A percentile compares a stretch with the other conserved stretches of the same genome.
These are phyloP conservation scores for Eurotiales sp. DNA, from an alignment of 2,329 filamentous ascomycete species.

Conservation along the genomic window DNA sequence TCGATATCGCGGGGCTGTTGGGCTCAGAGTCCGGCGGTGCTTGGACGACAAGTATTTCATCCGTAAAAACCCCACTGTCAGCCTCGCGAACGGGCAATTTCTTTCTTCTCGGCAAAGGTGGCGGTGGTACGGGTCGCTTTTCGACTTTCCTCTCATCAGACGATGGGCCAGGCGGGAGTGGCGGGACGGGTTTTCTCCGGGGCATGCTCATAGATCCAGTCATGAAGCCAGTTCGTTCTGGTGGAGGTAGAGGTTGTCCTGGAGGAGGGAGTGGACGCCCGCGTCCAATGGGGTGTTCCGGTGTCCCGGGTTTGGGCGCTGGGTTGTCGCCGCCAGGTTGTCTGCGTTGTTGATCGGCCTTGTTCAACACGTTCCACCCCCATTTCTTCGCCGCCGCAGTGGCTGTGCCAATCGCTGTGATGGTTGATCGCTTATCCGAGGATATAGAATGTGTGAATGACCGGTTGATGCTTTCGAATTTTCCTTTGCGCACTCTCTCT, in stretches of 20 bases:
- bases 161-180: constrained; percentile 35
- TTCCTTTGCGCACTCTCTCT: constrained; percentile 27
- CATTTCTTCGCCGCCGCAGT: constrained; percentile 58
- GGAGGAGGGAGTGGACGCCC: constrained; percentile 78
- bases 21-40: constrained; percentile 61
- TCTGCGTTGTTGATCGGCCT: constrained; percentile 35
- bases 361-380: constrained; percentile 50
- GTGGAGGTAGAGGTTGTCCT: constrained; percentile 71
- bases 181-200: constrained; percentile 61
- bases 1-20: constrained; percentile 29
- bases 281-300: constrained; percentile 71
- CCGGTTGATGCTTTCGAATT: constrained; percentile 27
- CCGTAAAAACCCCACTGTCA: constrained; percentile 30
- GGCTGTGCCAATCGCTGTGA: constrained; percentile 49
- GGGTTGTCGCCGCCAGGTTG: constrained; percentile 42
- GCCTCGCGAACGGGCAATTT: constrained; percentile 30
- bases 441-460: constrained; percentile 23
- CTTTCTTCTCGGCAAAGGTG: constrained; percentile 50
- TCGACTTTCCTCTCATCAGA: constrained; percentile 29
- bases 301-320: constrained; percentile 39
- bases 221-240: constrained; percentile 56
- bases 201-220: constrained; percentile 56
- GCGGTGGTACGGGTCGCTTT: constrained; percentile 39
- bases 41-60: constrained; percentile 61
- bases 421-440: constrained; percentile 38